phyloP scores from a whole-genome alignment of 306 rosid species.

The Casuarina glauca region DNA sequence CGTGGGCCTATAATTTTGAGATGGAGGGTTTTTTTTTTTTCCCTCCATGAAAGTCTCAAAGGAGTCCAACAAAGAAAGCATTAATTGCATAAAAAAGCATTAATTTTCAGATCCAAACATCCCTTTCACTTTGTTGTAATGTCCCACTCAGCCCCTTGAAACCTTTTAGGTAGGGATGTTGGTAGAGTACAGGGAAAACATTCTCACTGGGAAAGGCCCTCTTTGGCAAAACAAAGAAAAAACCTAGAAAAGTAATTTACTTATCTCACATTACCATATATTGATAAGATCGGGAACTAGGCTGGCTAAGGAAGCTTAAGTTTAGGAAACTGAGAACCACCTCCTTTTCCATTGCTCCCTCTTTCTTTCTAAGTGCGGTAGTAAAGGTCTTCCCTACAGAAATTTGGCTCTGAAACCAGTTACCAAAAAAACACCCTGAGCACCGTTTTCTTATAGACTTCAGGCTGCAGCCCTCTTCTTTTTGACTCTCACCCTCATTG shows the following conservation, averaged over 20 bases:
- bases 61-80: too few relatives aligned
- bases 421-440: constrained; percentile 22
- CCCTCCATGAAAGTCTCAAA: too few relatives aligned
- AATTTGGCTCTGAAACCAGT: constrained; percentile 52
- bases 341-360: constrained; percentile 6
- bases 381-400: constrained; percentile 28
- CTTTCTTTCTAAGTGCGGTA: constrained; percentile 7
- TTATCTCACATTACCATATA: constrained; percentile 30
- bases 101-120: neutral
- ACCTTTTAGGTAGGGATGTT: neutral
- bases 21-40: neutral
- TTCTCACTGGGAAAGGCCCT: constrained; percentile 4
- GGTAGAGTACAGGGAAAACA: constrained; percentile 7
- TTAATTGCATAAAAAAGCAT: neutral
- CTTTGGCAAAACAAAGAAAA: neutral
- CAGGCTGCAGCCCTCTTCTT: constrained; percentile 56
- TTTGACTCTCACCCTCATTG: constrained; percentile 52
- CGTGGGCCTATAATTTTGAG: neutral
- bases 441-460: constrained; percentile 18
- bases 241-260: constrained; percentile 22
- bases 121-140: neutral
- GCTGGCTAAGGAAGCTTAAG: constrained; percentile 35
- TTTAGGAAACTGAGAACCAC: constrained; percentile 31
- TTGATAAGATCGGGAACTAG: constrained; percentile 16
- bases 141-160: neutral